Base-by-base conservation (phyloP, 208 protist genomes). In the Trypanosoma avium region DNA sequence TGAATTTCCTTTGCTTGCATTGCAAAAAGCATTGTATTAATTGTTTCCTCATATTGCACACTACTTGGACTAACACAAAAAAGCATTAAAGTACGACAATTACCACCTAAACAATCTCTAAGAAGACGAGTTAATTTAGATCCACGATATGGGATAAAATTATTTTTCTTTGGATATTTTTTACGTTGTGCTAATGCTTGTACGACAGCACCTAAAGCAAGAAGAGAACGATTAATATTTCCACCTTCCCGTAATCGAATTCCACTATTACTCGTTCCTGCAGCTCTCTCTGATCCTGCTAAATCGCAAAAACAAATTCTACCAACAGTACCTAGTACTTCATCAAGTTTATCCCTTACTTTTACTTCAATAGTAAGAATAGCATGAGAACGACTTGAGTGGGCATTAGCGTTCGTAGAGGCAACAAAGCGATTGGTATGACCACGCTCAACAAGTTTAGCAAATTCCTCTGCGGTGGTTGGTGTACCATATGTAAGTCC, bases 161-260 rank as follows among this genome's bases (percentile, higher is more conserved):
- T 60, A 29, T 53, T 19, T 19, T 58, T 58, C 12, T 62, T 38
- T 9, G 70, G 77, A 46, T 70, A 33, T 22, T 68, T 59, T 35
- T 76, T 81, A 53, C 71, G 71, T 38, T 83, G 65, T 1, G 55
- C 82, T 10, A 98, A 73, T 15, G 84, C 84, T 62, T 97, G 96
- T 36, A 98, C 97, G 9, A 97, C 95, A 21, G 87, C 89, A 53
- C 92, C 90, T 32, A 98, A 84, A 0, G 94, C 94, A 9, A 98
- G 79, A 46, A 98, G 76, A 5, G 96, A 98, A 27, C 84, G 73
- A 60, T 98, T 98, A 66, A 98, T 98, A 67, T 93, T 97, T 55
- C 90, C 93, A 43, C 96, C 96, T 67, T 98, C 96, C 6, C 79
- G 75, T 32, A 98, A 71, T 3, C 93, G 79, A 26, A 87, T 32